These are phyloP conservation scores for Cotoneaster glaucophyllus DNA, from an alignment of 306 rosid species.

Conservation along the genomic window DNA sequence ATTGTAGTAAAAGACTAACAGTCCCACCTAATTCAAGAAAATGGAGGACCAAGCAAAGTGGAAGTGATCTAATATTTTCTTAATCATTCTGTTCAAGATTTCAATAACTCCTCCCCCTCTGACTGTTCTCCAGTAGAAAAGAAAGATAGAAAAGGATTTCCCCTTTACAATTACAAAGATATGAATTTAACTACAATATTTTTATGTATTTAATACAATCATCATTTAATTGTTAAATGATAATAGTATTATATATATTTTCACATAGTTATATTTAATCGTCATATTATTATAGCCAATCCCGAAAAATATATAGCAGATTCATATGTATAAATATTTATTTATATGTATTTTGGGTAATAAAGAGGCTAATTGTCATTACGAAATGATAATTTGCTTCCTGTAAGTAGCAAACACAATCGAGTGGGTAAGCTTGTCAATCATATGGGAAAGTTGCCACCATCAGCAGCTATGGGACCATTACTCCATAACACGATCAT, in stretches of 20 bases:
- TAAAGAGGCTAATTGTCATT: not conserved
- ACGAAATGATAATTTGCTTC: not conserved
- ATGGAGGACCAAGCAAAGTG: constrained; percentile 10
- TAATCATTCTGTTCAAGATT: constrained; percentile 15
- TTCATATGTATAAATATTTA: too few relatives aligned
- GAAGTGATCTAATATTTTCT: constrained; percentile 1
- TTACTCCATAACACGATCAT: constrained; percentile 4
- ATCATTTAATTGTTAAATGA: too few relatives aligned
- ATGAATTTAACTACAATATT: too few relatives aligned
- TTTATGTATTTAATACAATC: too few relatives aligned
- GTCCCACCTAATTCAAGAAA: not conserved
- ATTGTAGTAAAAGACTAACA: too few relatives aligned
- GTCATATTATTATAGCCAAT: too few relatives aligned
- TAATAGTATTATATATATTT: too few relatives aligned
- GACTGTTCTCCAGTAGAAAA: constrained; percentile 35
- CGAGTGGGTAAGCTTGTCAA: constrained; percentile 10
- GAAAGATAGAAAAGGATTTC: constrained; percentile 1
- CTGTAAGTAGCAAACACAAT: constrained; percentile 17
- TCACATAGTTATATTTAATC: too few relatives aligned
- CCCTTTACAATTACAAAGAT: not conserved
- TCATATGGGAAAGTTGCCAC: constrained; percentile 16
- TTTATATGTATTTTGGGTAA: not conserved
- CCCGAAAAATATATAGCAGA: not conserved
- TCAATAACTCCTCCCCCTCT: constrained; percentile 9
- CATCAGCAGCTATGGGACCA: constrained; percentile 9